Percentiles rank a stretch among this genome's conserved stretches.
Conservation (phyloP, 164 flowering plant species). For the Cinnamomum micranthum region DNA sequence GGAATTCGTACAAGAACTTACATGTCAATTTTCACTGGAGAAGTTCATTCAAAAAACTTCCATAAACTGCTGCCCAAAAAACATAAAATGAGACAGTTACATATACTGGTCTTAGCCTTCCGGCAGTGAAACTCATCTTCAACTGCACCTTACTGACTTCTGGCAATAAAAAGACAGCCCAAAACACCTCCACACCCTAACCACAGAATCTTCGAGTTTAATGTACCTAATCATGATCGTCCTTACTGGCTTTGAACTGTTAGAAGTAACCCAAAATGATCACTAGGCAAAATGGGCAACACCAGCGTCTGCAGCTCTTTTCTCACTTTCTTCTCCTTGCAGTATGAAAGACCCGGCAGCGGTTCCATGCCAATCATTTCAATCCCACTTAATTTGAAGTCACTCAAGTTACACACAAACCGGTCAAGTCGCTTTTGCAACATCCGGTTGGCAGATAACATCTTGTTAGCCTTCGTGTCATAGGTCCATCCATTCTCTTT, state of each 20-base stretch:
- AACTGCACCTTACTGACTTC: too few relatives aligned
- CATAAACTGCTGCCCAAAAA: too few relatives aligned
- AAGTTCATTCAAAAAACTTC: too few relatives aligned
- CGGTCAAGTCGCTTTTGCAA: slow-evolving; percentile 84
- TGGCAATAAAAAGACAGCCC: too few relatives aligned
- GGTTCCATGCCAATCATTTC: slow-evolving; percentile 83
- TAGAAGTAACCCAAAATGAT: slow-evolving; percentile 88
- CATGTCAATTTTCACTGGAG: too few relatives aligned
- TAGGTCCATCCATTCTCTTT: slow-evolving; percentile 84
- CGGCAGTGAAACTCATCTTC: too few relatives aligned
- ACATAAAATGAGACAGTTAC: too few relatives aligned
- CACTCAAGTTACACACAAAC: slow-evolving; percentile 51
- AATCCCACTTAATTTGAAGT: slow-evolving; percentile 52
- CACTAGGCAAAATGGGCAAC: slow-evolving; percentile 96
- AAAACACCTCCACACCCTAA: too few relatives aligned
- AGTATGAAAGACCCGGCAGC: slow-evolving; percentile 62
- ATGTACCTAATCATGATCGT: neutral
- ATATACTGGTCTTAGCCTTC: too few relatives aligned
- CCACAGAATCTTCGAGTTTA: too few relatives aligned
- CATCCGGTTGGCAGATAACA: slow-evolving; percentile 75
- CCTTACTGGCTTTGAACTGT: slow-evolving; percentile 10
- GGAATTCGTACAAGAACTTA: too few relatives aligned
- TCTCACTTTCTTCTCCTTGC: slow-evolving; percentile 72
- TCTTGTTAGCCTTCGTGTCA: slow-evolving; percentile 83
- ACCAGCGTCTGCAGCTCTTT: slow-evolving; percentile 41